Conservation (phyloP, 2,329 filamentous ascomycete genomes). For the Colletotrichum musae region DNA sequence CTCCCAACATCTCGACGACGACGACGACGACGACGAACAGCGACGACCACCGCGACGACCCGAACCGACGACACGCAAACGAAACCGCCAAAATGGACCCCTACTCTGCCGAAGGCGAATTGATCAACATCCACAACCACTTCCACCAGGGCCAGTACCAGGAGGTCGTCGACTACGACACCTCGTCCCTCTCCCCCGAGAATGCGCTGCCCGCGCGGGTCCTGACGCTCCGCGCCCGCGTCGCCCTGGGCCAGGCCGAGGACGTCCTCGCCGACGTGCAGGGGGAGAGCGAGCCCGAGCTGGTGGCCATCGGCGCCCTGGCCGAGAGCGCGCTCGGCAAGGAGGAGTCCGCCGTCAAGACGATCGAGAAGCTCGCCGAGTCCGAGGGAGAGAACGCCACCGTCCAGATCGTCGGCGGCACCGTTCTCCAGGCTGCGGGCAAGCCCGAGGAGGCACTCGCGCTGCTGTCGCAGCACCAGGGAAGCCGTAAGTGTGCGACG, state of each 20-base stretch:
- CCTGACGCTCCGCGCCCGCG: constrained; percentile 84
- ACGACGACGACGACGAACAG: too few relatives aligned
- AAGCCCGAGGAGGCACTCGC: constrained; percentile 89
- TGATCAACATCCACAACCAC: constrained; percentile 79
- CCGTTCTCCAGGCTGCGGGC: constrained; percentile 83
- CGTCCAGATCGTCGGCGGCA: constrained; percentile 88
- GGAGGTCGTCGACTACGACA: constrained; percentile 88
- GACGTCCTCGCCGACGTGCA: constrained; percentile 80
- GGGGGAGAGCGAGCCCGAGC: constrained; percentile 76
- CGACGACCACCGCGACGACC: not conserved
- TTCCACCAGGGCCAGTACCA: constrained; percentile 89
- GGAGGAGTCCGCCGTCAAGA: constrained; percentile 72
- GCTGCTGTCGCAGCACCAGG: constrained; percentile 86
- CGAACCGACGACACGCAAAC: constrained; percentile 38
- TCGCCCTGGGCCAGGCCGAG: constrained; percentile 84
- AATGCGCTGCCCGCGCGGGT: constrained; percentile 84
- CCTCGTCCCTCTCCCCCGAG: constrained; percentile 80
- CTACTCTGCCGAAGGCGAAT: constrained; percentile 79
- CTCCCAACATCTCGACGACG: too few relatives aligned
- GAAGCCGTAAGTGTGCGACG: constrained; percentile 76
- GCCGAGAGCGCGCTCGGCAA: constrained; percentile 77
- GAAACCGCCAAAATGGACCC: constrained; percentile 71
- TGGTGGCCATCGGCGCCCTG: constrained; percentile 82
- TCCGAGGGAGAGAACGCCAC: constrained; percentile 79
- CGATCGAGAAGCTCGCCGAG: constrained; percentile 77